These are phyloP conservation scores for Stipa capillata DNA, from an alignment of 176 grass and related monocot species.

Conservation along the genomic window DNA sequence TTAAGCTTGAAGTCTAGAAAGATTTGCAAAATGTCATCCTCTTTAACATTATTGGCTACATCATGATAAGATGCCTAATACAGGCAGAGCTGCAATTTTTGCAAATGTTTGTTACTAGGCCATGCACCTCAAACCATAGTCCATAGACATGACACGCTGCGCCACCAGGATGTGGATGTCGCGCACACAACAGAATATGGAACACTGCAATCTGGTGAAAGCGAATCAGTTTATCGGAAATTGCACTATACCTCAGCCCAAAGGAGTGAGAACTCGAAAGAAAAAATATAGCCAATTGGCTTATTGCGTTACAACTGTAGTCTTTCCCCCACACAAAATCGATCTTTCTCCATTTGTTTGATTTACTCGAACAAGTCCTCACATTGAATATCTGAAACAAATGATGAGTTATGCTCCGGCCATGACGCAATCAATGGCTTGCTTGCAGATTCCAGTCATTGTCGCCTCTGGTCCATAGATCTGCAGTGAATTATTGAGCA, in stretches of 20 bases:
- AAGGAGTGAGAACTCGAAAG: neutral
- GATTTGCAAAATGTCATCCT: neutral
- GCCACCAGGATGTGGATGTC: neutral
- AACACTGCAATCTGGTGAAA: neutral
- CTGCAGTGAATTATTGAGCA: conserved; percentile 34
- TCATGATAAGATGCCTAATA: neutral
- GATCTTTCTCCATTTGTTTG: neutral
- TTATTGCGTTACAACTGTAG: neutral
- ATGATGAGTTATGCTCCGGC: conserved; percentile 30
- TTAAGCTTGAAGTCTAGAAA: neutral
- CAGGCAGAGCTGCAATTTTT: neutral
- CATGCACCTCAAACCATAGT: neutral
- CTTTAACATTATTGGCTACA: neutral
- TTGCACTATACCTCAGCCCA: neutral
- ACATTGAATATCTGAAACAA: neutral
- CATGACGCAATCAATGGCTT: conserved; percentile 89
- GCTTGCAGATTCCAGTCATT: conserved; percentile 96
- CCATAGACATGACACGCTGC: neutral
- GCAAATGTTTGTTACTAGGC: neutral
- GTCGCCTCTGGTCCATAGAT: conserved; percentile 92
- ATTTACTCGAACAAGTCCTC: neutral
- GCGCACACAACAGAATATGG: neutral
- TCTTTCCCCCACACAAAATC: neutral
- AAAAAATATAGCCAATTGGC: conserved; percentile 15
- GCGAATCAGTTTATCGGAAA: neutral